A percentile compares a stretch with the other conserved stretches of the same genome.
Conservation (phyloP, 257 asterid genomes). For the Pogostemon cablin region DNA sequence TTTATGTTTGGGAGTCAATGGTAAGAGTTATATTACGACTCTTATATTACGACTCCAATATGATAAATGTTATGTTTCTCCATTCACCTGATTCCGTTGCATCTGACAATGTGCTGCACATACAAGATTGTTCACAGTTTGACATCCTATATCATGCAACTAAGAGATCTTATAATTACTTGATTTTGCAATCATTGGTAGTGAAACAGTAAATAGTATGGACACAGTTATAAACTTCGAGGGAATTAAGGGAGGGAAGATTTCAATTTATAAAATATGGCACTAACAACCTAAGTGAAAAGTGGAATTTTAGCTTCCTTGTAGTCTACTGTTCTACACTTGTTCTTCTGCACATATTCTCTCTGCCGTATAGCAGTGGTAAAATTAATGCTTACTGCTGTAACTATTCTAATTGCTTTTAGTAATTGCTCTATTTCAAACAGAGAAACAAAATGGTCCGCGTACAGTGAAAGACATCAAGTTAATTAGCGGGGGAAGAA, state of each 20-base stretch:
- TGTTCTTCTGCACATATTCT: neutral
- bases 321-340: neutral
- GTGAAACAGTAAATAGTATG: neutral
- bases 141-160: neutral
- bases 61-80: neutral
- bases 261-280: too few relatives aligned
- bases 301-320: neutral
- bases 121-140: too few relatives aligned
- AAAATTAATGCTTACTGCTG: neutral
- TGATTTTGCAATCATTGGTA: neutral
- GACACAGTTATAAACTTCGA: neutral
- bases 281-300: neutral
- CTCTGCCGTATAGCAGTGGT: too few relatives aligned
- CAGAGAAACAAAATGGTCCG: constrained; percentile 85
- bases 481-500: constrained; percentile 82
- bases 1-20: too few relatives aligned
- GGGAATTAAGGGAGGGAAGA: too few relatives aligned
- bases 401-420: neutral
- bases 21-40: neutral
- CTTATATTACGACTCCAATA: neutral
- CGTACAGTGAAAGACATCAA: constrained; percentile 76
- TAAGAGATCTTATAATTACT: neutral
- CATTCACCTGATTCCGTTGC: neutral
- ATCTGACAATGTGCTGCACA: constrained; percentile 13
- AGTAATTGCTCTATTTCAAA: constrained; percentile 17